Percentiles rank a stretch among this genome's conserved stretches.
phyloP scores from a whole-genome alignment of 176 grass and related monocot species.

The Alopecurus myosuroides region DNA sequence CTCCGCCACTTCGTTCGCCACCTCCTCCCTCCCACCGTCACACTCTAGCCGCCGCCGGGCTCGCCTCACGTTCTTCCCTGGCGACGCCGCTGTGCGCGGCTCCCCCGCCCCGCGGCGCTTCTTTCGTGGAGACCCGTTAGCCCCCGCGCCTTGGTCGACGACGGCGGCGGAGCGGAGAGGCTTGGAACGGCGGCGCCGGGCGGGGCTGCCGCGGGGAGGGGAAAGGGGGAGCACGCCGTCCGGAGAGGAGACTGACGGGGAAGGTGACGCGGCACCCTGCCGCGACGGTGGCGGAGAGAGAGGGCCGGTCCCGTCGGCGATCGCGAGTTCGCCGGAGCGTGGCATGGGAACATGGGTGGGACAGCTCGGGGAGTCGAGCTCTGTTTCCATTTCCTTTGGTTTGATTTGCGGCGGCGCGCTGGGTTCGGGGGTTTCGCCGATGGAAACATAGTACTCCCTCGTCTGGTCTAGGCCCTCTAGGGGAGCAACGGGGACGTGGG shows the following conservation, averaged over 20 bases:
- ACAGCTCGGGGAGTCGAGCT: neutral
- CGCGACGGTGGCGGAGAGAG: neutral
- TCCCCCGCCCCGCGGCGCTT: constrained; percentile 1
- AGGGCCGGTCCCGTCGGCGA: neutral
- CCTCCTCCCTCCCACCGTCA: constrained; percentile 1
- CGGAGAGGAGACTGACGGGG: neutral
- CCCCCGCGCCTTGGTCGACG: neutral
- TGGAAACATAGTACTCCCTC: too few species aligned
- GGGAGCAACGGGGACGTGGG: too few species aligned
- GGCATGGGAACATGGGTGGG: neutral
- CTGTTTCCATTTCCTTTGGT: neutral
- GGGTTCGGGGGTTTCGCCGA: neutral
- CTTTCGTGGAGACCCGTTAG: neutral
- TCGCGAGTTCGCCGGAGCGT: neutral
- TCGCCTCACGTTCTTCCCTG: constrained; percentile 18
- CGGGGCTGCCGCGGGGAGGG: neutral
- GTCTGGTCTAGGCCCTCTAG: too few species aligned
- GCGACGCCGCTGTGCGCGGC: constrained; percentile 20
- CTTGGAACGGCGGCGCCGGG: neutral
- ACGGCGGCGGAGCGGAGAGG: neutral
- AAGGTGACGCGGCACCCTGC: neutral
- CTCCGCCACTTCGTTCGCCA: constrained; percentile 30
- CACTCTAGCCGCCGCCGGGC: neutral
- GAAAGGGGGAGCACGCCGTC: neutral
- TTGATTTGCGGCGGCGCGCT: neutral